Conservation (phyloP, 192 early-diverging fungal species). For the Lobosporangium transversale region DNA sequence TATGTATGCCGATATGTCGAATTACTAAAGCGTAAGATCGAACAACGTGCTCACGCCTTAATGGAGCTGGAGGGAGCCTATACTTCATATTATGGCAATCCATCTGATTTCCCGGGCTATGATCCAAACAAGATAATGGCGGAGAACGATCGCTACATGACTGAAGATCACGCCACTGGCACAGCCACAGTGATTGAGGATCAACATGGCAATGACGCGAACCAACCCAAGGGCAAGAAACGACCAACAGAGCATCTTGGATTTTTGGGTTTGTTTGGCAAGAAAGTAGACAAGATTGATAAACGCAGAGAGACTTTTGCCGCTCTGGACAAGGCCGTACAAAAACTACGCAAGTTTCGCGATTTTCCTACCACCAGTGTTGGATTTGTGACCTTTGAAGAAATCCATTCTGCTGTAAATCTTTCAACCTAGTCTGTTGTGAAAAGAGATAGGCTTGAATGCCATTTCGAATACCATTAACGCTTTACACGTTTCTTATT, state of each 20-base stretch:
- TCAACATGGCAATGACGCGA: not conserved
- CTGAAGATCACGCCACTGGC: slow-evolving; percentile 1
- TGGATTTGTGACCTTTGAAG: slow-evolving; percentile 84
- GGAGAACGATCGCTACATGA: slow-evolving; percentile 5
- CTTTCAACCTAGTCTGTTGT: too few relatives aligned
- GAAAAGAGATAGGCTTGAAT: too few relatives aligned
- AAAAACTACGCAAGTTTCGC: slow-evolving; percentile 58
- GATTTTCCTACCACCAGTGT: slow-evolving; percentile 61
- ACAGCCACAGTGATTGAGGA: slow-evolving; percentile 3
- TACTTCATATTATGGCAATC: slow-evolving; percentile 72
- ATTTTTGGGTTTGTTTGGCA: slow-evolving; percentile 60
- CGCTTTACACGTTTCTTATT: not conserved
- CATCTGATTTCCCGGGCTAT: slow-evolving; percentile 69
- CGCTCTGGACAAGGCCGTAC: slow-evolving; percentile 62
- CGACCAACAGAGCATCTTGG: slow-evolving; percentile 57
- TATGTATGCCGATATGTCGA: slow-evolving; percentile 69
- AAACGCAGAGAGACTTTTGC: slow-evolving; percentile 66
- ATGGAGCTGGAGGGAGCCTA: slow-evolving; percentile 66
- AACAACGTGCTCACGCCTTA: slow-evolving; percentile 65
- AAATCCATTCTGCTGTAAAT: slow-evolving; percentile 73
- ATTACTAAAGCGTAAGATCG: slow-evolving; percentile 62
- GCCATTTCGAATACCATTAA: too few relatives aligned
- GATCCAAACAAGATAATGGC: slow-evolving; percentile 59
- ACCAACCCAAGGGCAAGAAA: slow-evolving; percentile 9
- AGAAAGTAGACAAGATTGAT: slow-evolving; percentile 75